Conservation (phyloP, 169 alveolate genomes). For the Plasmodium sp. region DNA sequence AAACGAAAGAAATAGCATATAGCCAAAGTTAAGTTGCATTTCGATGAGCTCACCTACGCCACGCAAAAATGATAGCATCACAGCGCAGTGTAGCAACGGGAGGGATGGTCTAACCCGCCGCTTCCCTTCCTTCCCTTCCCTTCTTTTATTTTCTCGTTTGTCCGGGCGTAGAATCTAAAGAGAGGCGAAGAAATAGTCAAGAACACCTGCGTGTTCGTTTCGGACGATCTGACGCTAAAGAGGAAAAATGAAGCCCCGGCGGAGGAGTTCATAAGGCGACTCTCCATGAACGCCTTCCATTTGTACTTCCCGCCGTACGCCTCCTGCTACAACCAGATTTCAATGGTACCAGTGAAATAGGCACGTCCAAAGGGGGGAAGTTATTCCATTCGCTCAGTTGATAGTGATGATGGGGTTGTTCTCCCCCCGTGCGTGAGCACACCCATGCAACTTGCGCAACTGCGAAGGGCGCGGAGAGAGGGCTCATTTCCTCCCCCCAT, state of each 20-base stretch:
- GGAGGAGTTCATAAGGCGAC: neutral
- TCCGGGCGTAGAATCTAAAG: constrained; percentile 10
- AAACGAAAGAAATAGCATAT: neutral
- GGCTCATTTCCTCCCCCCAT: neutral
- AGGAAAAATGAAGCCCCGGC: neutral
- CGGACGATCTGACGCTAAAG: constrained; percentile 14
- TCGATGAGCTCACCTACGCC: neutral
- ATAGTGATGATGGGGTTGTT: neutral
- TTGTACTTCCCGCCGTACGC: constrained; percentile 26
- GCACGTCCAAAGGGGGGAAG: neutral
- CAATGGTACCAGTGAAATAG: constrained; percentile 6
- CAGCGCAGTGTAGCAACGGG: neutral
- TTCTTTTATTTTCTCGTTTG: neutral
- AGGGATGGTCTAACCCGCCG: neutral
- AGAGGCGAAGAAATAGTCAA: constrained; percentile 50
- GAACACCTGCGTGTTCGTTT: constrained; percentile 17
- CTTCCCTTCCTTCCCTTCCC: neutral
- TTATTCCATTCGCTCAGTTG: neutral
- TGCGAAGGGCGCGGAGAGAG: neutral
- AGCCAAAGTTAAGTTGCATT: neutral
- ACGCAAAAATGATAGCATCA: neutral
- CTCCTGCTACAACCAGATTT: constrained; percentile 1
- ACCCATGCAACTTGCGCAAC: neutral
- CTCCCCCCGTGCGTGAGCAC: neutral
- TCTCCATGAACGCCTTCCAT: constrained; percentile 44